A percentile compares a stretch with the other conserved stretches of the same genome.
Evolutionary conservation across 805 yeast genomes (phyloP).

Genomic region (Candida nonsorbophila): DNA sequence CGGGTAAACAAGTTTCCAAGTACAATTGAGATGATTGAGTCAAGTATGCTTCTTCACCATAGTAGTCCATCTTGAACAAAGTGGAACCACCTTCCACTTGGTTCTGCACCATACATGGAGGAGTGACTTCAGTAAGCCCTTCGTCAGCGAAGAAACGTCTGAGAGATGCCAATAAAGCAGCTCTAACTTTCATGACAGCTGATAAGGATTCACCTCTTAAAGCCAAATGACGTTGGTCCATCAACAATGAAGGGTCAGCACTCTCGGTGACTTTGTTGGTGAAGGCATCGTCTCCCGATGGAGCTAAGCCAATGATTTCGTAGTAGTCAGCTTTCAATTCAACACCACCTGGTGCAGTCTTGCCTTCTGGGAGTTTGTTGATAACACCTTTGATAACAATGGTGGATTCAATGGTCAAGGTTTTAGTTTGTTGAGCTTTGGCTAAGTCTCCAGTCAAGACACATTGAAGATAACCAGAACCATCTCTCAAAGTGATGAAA

Average conservation of each 20-base stretch:
- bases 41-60: constrained; percentile 93
- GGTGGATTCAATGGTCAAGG: constrained; percentile 85
- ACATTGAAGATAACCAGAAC: constrained; percentile 85
- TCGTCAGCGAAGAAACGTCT: constrained; percentile 76
- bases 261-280: constrained; percentile 91
- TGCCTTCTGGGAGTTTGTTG: constrained; percentile 87
- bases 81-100: constrained; percentile 99
- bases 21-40: constrained; percentile 97
- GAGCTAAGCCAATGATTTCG: constrained; percentile 87
- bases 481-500: constrained; percentile 91
- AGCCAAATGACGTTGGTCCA: constrained; percentile 95
- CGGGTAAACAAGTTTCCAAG: constrained; percentile 92
- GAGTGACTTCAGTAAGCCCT: constrained; percentile 84
- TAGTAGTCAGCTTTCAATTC: constrained; percentile 90
- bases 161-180: constrained; percentile 64
- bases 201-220: constrained; percentile 93
- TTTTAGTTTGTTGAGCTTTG: constrained; percentile 77
- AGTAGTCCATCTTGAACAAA: constrained; percentile 85
- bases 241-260: constrained; percentile 86
- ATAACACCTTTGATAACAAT: constrained; percentile 76
- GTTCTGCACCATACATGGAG: constrained; percentile 99
- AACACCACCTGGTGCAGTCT: constrained; percentile 95
- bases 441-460: constrained; percentile 90
- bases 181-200: constrained; percentile 92
- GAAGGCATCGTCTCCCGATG: constrained; percentile 92